A percentile compares a stretch with the other conserved stretches of the same genome.
Evolutionary conservation across 306 rosid genomes (phyloP).

Genomic region (Acmispon strigosus): DNA sequence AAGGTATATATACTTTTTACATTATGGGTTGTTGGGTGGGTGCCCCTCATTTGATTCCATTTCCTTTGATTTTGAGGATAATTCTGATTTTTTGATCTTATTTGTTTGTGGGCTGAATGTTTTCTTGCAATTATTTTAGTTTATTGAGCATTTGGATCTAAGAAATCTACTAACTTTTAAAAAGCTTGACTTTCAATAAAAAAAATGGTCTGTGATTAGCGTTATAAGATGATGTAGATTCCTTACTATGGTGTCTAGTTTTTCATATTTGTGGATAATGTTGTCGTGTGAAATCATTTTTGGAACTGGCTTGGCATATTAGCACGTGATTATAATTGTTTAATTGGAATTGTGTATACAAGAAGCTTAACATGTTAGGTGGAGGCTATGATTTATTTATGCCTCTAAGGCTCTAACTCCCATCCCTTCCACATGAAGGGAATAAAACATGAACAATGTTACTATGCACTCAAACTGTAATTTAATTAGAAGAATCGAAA

Average conservation of each 20-base stretch:
- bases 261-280: slow-evolving; percentile 11
- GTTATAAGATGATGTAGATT: not conserved
- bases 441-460: not conserved
- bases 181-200: not conserved
- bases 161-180: not conserved
- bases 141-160: not conserved
- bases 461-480: not conserved
- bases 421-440: not conserved
- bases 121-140: not conserved
- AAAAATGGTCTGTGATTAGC: not conserved
- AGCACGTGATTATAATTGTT: slow-evolving; percentile 13
- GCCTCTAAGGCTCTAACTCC: not conserved
- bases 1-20: slow-evolving; percentile 31
- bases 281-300: not conserved
- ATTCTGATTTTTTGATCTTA: slow-evolving; percentile 10
- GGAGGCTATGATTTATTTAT: not conserved
- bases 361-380: not conserved
- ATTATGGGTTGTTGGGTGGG: not conserved
- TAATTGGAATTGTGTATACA: not conserved
- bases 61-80: not conserved
- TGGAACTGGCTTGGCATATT: not conserved
- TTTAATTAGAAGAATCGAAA: not conserved
- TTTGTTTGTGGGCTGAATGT: not conserved
- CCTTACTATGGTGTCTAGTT: not conserved
- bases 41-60: not conserved